Evolutionary conservation across 208 protist species (phyloP).

Genomic region (Leishmania guyanensis): DNA sequence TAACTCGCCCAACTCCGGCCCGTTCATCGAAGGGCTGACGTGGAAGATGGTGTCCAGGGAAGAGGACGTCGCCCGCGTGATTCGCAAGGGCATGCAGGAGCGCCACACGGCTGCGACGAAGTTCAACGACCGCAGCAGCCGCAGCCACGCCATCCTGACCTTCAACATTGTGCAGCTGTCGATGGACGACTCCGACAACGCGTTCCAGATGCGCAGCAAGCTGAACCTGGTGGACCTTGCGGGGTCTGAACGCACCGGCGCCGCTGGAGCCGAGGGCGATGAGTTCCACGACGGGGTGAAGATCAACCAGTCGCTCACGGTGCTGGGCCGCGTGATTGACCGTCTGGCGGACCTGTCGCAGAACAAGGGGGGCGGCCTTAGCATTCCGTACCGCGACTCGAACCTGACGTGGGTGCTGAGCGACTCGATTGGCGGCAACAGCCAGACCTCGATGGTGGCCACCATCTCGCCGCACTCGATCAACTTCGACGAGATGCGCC

Average conservation of each 20-base stretch:
- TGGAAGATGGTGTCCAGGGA: slow-evolving; percentile 53
- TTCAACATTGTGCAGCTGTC: slow-evolving; percentile 69
- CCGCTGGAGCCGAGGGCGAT: slow-evolving; percentile 58
- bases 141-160: slow-evolving; percentile 89
- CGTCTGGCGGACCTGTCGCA: slow-evolving; percentile 78
- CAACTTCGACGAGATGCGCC: slow-evolving; percentile 93
- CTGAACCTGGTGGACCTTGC: slow-evolving; percentile 95
- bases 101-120: slow-evolving; percentile 83
- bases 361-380: slow-evolving; percentile 38
- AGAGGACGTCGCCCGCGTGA: slow-evolving; percentile 68
- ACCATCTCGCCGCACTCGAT: slow-evolving; percentile 88
- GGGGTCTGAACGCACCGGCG: slow-evolving; percentile 86
- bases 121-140: slow-evolving; percentile 89
- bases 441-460: slow-evolving; percentile 95
- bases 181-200: slow-evolving; percentile 56
- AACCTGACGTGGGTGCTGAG: slow-evolving; percentile 89
- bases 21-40: slow-evolving; percentile 79
- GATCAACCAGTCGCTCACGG: slow-evolving; percentile 94
- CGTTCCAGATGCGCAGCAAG: slow-evolving; percentile 65
- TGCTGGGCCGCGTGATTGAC: slow-evolving; percentile 91
- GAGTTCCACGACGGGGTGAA: slow-evolving; percentile 81
- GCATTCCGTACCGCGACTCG: slow-evolving; percentile 67
- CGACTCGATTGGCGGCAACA: slow-evolving; percentile 91
- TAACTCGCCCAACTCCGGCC: slow-evolving; percentile 60
- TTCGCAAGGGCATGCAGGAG: slow-evolving; percentile 75